Evolutionary conservation across 345 rosid genomes (phyloP).

Genomic region (Moricandia moricandioides): DNA sequence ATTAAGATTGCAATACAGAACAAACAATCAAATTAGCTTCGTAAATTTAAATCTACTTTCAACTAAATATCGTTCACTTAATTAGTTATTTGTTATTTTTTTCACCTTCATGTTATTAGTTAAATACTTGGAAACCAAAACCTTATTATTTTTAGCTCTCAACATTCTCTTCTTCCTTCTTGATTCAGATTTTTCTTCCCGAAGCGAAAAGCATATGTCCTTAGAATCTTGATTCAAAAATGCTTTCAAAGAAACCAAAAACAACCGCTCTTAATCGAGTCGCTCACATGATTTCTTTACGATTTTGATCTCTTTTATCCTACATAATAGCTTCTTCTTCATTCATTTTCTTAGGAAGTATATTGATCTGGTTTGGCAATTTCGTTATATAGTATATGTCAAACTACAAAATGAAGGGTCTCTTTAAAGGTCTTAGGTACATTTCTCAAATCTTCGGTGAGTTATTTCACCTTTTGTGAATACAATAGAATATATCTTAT

Average conservation of each 20-base stretch:
- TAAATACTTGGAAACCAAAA: slow-evolving; percentile 7
- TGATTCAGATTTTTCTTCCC: not conserved
- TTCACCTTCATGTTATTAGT: slow-evolving; percentile 21
- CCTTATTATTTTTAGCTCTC: slow-evolving; percentile 29
- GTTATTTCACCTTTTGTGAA: not conserved
- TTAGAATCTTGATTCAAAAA: slow-evolving; percentile 2
- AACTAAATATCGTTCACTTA: slow-evolving; percentile 23
- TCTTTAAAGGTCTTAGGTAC: slow-evolving; percentile 63
- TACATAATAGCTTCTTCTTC: not conserved
- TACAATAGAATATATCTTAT: not conserved
- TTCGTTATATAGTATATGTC: slow-evolving; percentile 32
- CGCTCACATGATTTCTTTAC: not conserved
- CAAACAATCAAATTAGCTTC: slow-evolving; percentile 11
- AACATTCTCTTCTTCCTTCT: slow-evolving; percentile 1
- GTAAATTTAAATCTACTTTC: not conserved
- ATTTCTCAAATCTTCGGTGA: slow-evolving; percentile 76
- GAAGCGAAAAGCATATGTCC: not conserved
- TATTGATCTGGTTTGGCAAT: not conserved
- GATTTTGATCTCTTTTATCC: not conserved
- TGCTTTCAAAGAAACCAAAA: slow-evolving; percentile 3
- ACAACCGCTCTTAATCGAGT: slow-evolving; percentile 2
- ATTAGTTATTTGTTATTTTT: not conserved
- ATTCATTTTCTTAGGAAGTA: not conserved
- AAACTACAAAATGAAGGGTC: slow-evolving; percentile 68
- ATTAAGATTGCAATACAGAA: slow-evolving; percentile 20